These are phyloP conservation scores for Perkinsus chesapeaki DNA, from an alignment of 169 alveolate genomes.

Conservation along the genomic window DNA sequence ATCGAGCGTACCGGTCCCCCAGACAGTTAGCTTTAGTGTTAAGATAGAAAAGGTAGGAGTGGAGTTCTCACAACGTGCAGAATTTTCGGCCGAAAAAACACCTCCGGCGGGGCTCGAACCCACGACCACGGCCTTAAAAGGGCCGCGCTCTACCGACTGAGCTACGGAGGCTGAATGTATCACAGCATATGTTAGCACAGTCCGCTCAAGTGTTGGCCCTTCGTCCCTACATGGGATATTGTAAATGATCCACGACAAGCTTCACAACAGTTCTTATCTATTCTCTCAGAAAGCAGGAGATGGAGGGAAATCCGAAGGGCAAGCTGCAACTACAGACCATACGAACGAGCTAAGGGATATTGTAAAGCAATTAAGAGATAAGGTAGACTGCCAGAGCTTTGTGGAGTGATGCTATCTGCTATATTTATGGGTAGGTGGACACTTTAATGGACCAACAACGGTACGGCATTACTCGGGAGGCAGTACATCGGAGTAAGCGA, in stretches of 20 bases:
- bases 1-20: background rate
- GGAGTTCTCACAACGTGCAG: background rate
- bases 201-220: background rate
- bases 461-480: background rate
- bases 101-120: slow-evolving; percentile 95
- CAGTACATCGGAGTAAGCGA: background rate
- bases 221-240: no score
- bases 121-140: slow-evolving; percentile 96
- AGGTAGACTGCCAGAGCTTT: background rate
- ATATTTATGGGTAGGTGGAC: background rate
- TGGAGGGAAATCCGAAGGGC: no score
- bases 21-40: background rate
- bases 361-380: background rate
- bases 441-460: background rate
- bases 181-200: background rate
- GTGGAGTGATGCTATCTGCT: background rate
- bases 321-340: background rate
- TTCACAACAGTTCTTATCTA: no score
- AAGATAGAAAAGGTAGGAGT: background rate
- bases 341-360: background rate
- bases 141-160: slow-evolving; percentile 97
- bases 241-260: no score
- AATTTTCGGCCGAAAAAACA: background rate
- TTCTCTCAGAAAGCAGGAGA: no score
- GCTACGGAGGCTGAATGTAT: slow-evolving; percentile 44